phyloP scores from a whole-genome alignment of 2,329 filamentous ascomycete species.

The Aspergillus brunneoviolaceus region DNA sequence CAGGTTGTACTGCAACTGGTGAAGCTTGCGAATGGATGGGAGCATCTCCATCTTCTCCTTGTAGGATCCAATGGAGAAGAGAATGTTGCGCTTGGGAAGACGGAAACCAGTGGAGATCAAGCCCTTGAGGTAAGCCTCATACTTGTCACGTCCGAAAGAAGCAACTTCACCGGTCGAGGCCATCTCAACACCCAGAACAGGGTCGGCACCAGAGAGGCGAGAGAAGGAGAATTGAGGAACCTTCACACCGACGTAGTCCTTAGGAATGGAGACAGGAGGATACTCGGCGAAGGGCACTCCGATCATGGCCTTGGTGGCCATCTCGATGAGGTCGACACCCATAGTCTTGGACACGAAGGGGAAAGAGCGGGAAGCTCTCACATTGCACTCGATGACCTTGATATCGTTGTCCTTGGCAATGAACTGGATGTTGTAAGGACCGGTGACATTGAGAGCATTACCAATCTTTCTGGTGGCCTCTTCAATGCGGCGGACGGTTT shows the following conservation, averaged over 20 bases:
- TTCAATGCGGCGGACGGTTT: slow-evolving; percentile 87
- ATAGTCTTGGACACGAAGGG: slow-evolving; percentile 98
- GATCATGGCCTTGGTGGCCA: slow-evolving; percentile 97
- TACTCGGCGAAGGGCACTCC: slow-evolving; percentile 79
- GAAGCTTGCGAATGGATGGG: slow-evolving; percentile 83
- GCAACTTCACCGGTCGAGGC: slow-evolving; percentile 97
- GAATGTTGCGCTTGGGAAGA: slow-evolving; percentile 90
- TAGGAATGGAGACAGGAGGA: slow-evolving; percentile 70
- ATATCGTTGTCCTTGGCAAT: slow-evolving; percentile 99
- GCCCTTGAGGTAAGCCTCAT: slow-evolving; percentile 96
- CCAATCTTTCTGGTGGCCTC: slow-evolving; percentile 96
- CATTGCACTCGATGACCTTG: slow-evolving; percentile 99
- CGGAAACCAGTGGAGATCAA: slow-evolving; percentile 95
- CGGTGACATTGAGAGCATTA: slow-evolving; percentile 89
- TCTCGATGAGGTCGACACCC: slow-evolving; percentile 95
- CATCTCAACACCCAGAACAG: slow-evolving; percentile 97
- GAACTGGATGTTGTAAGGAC: slow-evolving; percentile 98
- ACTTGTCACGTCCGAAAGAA: slow-evolving; percentile 92
- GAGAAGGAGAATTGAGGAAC: slow-evolving; percentile 99
- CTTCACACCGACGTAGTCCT: slow-evolving; percentile 91
- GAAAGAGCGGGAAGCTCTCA: slow-evolving; percentile 92
- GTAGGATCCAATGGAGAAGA: slow-evolving; percentile 93
- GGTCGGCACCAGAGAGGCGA: slow-evolving; percentile 90
- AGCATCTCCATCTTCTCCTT: slow-evolving; percentile 99
- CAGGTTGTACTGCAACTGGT: slow-evolving; percentile 89